phyloP scores from a whole-genome alignment of 306 rosid species.

The Fragaria nilgerrensis region DNA sequence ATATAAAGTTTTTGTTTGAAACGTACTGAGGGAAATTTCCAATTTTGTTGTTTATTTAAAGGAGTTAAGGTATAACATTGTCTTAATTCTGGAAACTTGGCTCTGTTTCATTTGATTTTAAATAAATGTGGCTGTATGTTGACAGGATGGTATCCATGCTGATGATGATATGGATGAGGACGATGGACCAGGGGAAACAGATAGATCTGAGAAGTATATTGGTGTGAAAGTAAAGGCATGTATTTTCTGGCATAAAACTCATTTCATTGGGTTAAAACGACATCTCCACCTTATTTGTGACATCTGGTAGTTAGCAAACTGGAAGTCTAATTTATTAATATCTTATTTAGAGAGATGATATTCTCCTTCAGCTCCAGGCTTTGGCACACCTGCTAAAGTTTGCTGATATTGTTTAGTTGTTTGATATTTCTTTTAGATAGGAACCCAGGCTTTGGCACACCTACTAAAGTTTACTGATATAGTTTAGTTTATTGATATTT shows the following conservation, averaged over 20 bases:
- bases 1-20: not conserved
- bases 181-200: slow-evolving; percentile 77
- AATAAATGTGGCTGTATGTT: slow-evolving; percentile 27
- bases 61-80: not conserved
- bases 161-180: slow-evolving; percentile 89
- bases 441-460: not conserved
- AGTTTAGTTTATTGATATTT: no score
- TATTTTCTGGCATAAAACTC: slow-evolving; percentile 22
- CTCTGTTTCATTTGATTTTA: slow-evolving; percentile 1
- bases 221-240: slow-evolving; percentile 98
- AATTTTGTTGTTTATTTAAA: not conserved
- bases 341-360: not conserved
- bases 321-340: not conserved
- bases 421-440: not conserved
- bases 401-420: not conserved
- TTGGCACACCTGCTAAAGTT: not conserved
- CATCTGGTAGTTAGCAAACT: not conserved
- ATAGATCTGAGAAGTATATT: slow-evolving; percentile 91
- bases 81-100: not conserved
- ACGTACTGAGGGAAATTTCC: not conserved
- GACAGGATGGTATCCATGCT: slow-evolving; percentile 78
- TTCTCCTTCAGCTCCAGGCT: not conserved
- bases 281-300: not conserved
- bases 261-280: not conserved
- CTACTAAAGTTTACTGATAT: not conserved